A percentile compares a stretch with the other conserved stretches of the same genome.
phyloP scores from a whole-genome alignment of 306 rosid genomes.

The Lotus japonicus region DNA sequence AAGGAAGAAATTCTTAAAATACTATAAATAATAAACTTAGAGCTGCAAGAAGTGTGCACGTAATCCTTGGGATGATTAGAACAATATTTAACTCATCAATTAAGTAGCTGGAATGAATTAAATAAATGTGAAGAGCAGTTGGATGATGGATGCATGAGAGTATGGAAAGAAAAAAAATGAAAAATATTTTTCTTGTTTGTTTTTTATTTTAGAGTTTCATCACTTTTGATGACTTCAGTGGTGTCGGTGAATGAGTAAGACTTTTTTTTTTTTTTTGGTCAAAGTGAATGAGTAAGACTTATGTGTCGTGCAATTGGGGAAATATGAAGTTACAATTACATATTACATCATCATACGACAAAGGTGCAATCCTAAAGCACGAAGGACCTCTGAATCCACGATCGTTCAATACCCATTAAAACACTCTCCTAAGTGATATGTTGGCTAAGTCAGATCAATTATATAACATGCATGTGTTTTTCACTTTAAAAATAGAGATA shows the following conservation, averaged over 20 bases:
- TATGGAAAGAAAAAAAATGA: not conserved
- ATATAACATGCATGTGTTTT: no score
- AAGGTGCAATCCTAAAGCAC: no score
- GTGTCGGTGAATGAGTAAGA: not conserved
- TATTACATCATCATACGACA: no score
- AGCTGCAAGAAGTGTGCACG: constrained; percentile 8
- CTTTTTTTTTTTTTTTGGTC: no score
- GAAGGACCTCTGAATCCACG: no score
- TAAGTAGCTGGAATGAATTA: not conserved
- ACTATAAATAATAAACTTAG: not conserved
- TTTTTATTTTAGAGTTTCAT: not conserved
- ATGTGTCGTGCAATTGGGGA: no score
- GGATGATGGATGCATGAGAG: not conserved
- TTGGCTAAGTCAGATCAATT: no score
- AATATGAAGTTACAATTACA: no score
- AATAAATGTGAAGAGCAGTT: not conserved
- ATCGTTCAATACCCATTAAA: no score
- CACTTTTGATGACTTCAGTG: not conserved
- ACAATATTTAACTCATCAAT: constrained; percentile 2
- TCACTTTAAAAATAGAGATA: no score
- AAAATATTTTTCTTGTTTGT: not conserved
- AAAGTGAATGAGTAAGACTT: no score
- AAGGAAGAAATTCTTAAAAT: not conserved
- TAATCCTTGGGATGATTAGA: not conserved
- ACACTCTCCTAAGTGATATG: no score